Evolutionary conservation across 805 yeast genomes (phyloP).

Genomic region (Ascoidea rubescens): DNA sequence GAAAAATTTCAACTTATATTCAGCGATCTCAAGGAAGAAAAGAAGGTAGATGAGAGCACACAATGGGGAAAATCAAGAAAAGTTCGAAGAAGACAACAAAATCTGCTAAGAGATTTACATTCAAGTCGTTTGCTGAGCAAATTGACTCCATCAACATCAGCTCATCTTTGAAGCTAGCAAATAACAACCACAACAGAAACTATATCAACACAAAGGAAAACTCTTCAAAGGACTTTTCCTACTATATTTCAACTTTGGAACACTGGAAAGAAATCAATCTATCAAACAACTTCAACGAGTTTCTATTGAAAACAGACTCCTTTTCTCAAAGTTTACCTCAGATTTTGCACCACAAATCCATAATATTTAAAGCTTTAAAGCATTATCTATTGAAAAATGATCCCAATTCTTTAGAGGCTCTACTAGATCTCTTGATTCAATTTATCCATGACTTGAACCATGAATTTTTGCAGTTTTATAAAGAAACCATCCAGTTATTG

Average conservation of each 20-base stretch:
- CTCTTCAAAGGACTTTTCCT: slow-evolving; percentile 64
- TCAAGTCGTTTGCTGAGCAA: slow-evolving; percentile 69
- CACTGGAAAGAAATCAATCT: slow-evolving; percentile 85
- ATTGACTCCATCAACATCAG: slow-evolving; percentile 76
- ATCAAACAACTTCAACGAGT: slow-evolving; percentile 55
- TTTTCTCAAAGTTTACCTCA: slow-evolving; percentile 65
- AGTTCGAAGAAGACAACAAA: slow-evolving; percentile 11
- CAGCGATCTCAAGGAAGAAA: too few species aligned
- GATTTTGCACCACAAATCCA: slow-evolving; percentile 53
- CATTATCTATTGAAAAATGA: slow-evolving; percentile 41
- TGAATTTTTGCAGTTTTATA: slow-evolving; percentile 68
- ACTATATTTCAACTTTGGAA: slow-evolving; percentile 62
- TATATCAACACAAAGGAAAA: slow-evolving; percentile 35
- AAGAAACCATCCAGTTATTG: slow-evolving; percentile 25
- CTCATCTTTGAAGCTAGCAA: slow-evolving; percentile 37
- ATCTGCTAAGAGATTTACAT: slow-evolving; percentile 41
- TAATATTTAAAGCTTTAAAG: slow-evolving; percentile 41
- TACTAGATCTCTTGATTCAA: slow-evolving; percentile 68
- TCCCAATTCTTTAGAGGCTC: slow-evolving; percentile 60
- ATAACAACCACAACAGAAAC: slow-evolving; percentile 1
- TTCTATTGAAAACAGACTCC: slow-evolving; percentile 39
- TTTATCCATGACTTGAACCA: slow-evolving; percentile 88
- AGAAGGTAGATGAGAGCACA: too few species aligned
- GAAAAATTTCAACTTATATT: too few species aligned
- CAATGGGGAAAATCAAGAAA: too few species aligned